These are phyloP conservation scores for Exophiala bonariae DNA, from an alignment of 2,329 filamentous ascomycete species.

Conservation along the genomic window DNA sequence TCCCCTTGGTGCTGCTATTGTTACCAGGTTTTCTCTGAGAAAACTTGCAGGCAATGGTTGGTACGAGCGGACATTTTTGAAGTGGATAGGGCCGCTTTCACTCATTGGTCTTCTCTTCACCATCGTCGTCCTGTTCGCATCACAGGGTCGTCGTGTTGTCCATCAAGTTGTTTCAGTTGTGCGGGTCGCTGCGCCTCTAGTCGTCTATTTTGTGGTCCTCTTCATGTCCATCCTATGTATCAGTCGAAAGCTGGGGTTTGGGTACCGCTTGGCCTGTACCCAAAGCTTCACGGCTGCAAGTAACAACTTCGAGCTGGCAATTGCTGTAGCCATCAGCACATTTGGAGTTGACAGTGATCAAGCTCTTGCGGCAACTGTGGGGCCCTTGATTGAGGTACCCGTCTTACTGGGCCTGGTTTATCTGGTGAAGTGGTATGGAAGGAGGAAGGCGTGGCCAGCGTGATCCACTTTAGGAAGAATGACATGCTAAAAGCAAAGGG, in stretches of 20 bases:
- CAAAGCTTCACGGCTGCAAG: conserved; percentile 88
- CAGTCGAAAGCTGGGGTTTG: conserved; percentile 67
- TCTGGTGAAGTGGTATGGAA: conserved; percentile 56
- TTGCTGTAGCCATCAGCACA: conserved; percentile 80
- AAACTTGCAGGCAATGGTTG: conserved; percentile 53
- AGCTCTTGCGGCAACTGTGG: conserved; percentile 79
- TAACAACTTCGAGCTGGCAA: conserved; percentile 91
- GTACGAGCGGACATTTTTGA: conserved; percentile 72
- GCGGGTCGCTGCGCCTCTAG: conserved; percentile 74
- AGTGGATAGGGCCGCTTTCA: conserved; percentile 69
- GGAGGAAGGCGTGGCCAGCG: conserved; percentile 7
- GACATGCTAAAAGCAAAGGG: too few species aligned
- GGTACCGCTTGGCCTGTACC: conserved; percentile 68
- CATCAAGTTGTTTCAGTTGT: conserved; percentile 82
- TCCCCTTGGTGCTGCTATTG: conserved; percentile 74
- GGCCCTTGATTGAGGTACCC: conserved; percentile 83
- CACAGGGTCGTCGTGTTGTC: conserved; percentile 74
- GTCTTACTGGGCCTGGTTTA: conserved; percentile 78
- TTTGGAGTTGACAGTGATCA: conserved; percentile 78
- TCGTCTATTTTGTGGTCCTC: conserved; percentile 77
- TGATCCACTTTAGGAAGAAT: too few species aligned
- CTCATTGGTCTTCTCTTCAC: conserved; percentile 84
- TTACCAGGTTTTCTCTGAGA: conserved; percentile 68
- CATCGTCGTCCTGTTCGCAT: conserved; percentile 81
- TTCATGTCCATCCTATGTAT: conserved; percentile 69